A percentile compares a stretch with the other conserved stretches of the same genome.
Evolutionary conservation across 164 flowering plant species (phyloP).

Genomic region (Macadamia tetraphylla): DNA sequence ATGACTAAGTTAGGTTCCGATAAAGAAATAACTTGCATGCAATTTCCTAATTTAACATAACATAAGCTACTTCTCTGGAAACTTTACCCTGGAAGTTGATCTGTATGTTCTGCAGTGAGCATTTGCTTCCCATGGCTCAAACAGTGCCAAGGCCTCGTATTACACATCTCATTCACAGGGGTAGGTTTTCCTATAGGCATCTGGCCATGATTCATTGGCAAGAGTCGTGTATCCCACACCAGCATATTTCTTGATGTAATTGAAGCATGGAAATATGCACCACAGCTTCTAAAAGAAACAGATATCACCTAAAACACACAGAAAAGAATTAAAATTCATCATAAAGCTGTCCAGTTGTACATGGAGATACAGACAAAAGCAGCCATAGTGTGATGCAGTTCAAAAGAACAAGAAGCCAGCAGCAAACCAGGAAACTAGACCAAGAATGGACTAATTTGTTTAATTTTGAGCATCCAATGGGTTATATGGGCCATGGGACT

Average conservation of each 20-base stretch:
- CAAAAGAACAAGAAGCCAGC: no score
- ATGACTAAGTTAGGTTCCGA: no score
- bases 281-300: conserved; percentile 12
- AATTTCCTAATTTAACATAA: no score
- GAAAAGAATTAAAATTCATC: not conserved
- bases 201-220: conserved; percentile 4
- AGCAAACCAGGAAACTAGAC: no score
- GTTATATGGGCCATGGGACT: no score
- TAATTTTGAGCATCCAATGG: no score
- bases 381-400: no score
- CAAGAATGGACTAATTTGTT: no score
- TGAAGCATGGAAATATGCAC: conserved; percentile 10
- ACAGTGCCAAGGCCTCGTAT: conserved; percentile 9
- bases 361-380: not conserved
- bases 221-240: conserved; percentile 11
- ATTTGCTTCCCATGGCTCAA: conserved; percentile 9
- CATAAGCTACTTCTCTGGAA: no score
- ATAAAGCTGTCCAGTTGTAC: not conserved
- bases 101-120: not conserved
- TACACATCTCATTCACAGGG: not conserved
- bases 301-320: conserved; percentile 3
- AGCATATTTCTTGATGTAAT: conserved; percentile 6
- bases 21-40: no score
- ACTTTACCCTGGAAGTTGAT: no score
- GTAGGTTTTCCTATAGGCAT: conserved; percentile 1